Conservation (phyloP, 2,329 filamentous ascomycete species). For the Periconia macrospinosa region DNA sequence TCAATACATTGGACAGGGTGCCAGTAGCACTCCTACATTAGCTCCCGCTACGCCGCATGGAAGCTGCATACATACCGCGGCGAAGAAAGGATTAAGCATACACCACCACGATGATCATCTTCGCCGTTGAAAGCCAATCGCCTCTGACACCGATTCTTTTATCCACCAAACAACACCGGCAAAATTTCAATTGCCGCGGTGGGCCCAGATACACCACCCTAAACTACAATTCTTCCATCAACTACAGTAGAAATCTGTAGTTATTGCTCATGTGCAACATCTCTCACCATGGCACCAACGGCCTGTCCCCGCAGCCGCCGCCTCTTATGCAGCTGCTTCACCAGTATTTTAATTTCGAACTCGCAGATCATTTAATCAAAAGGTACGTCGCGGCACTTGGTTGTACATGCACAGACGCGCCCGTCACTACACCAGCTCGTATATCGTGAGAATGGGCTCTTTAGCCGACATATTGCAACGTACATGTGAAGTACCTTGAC, state of each 20-base stretch:
- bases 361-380: conserved; percentile 10
- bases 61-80: not conserved
- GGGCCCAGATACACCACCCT: too few relatives aligned
- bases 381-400: not conserved
- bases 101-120: not conserved
- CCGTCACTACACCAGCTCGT: not conserved
- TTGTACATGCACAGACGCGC: not conserved
- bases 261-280: not conserved
- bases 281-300: conserved; percentile 1
- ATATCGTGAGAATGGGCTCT: not conserved
- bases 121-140: not conserved
- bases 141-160: too few relatives aligned
- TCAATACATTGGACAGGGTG: not conserved
- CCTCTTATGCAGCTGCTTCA: not conserved
- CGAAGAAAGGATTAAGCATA: not conserved
- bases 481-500: not conserved
- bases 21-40: not conserved
- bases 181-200: too few relatives aligned
- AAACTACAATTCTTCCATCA: too few relatives aligned
- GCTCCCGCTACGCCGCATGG: not conserved
- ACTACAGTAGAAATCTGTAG: too few relatives aligned
- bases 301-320: conserved; percentile 1
- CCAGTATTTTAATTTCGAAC: conserved; percentile 8
- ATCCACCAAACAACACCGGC: not conserved
- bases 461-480: not conserved